Base-by-base conservation (phyloP, 2,329 filamentous ascomycete species). In the Myriosclerotinia curreyana region DNA sequence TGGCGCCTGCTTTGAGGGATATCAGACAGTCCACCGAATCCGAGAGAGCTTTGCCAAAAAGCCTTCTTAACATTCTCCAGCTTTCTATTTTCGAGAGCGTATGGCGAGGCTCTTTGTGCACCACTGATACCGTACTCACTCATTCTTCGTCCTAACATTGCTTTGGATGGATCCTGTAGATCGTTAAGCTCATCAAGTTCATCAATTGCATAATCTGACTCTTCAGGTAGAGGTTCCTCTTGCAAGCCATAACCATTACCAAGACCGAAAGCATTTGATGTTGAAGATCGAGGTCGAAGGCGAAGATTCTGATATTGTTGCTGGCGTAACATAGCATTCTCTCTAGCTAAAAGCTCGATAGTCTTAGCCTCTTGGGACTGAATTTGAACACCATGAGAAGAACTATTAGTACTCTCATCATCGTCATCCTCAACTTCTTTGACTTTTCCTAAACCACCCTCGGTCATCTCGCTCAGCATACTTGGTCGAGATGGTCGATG, bases 401-500 rank as follows among this genome's bases (percentile, higher is more conserved):
- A 83, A 48, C 83, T 84, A 67, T 81, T 82, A 12, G 80, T 76
- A 64, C 81, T 85, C 68, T 82, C 82, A 63, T 80, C 80, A n/a
- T 86, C 83, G 62, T 88, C 85, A 64, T 88, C 86, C 31, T 88
- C 86, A 3, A 87, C 85, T 73, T 90, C 87, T 69, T 89, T 86
- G 44, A 92, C 83, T 70, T 90, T 90, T 44, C 84, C 84, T 17
- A 88, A 80, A 75, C 85, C 82, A 44, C 83, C 83, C 64, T 87
- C 86, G 66, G 79, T 88, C 84, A 88, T 86, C 72, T 91, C 88
- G 67, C 88, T 90, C 38, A 91, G 78, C 81, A 91, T 87, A 72
- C 88, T 91, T 46, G 88, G 88, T 60, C 88, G 86, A 17, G 92
- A 96, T 5, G 91, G 90, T 44, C 92, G 86, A 74, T 95, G 90